Base-by-base conservation (phyloP, 805 yeast species). In the Myxozyma lipomycoides region DNA sequence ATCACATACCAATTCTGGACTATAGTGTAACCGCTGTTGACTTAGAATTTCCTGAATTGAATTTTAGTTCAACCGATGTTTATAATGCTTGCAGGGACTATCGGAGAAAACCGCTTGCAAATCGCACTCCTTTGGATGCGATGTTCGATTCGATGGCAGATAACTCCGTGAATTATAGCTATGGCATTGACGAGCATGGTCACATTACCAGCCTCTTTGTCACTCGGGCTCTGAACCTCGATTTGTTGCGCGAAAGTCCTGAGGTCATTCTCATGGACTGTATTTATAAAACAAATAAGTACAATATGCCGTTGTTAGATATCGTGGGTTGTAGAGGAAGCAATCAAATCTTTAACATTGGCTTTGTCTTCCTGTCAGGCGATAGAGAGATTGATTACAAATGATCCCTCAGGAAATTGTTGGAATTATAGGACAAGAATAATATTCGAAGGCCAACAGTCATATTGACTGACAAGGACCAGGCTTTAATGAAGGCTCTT, bases 201-300 rank as follows among this genome's bases (percentile, higher is more conserved):
- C 34, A 28, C 15, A 28, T 28, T 10, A 28, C 34, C 15, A 28
- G 40, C 9, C 40, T 36, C 9, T 36, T 36, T 19, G 12, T 36
- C 40, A 36, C 40, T 17, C 40, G 19, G 12, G 19, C 12, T 10
- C 9, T 12, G 9, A 17, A 10, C 12, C n/a, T n/a, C n/a, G n/a
- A n/a, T n/a, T n/a, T n/a, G n/a, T n/a, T n/a, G n/a, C n/a, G n/a
- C n/a, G n/a, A 25, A 10, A 26, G 19, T 40, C 32, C 25, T 40
- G 43, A 40, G 17, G 25, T 40, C 17, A 10, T 40, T 7, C 25
- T 40, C 12, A 26, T 40, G 40, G 43, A 40, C 43, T 40, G 43
- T 40, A 40, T 35, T 40, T n/a, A n/a, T n/a, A n/a, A n/a, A n/a
- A n/a, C n/a, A n/a, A n/a, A n/a, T n/a, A n/a, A n/a, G n/a, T n/a